Evolutionary conservation across 495 filamentous ascomycete genomes (phyloP).

Genomic region (Friedmanniomyces endolithicus): DNA sequence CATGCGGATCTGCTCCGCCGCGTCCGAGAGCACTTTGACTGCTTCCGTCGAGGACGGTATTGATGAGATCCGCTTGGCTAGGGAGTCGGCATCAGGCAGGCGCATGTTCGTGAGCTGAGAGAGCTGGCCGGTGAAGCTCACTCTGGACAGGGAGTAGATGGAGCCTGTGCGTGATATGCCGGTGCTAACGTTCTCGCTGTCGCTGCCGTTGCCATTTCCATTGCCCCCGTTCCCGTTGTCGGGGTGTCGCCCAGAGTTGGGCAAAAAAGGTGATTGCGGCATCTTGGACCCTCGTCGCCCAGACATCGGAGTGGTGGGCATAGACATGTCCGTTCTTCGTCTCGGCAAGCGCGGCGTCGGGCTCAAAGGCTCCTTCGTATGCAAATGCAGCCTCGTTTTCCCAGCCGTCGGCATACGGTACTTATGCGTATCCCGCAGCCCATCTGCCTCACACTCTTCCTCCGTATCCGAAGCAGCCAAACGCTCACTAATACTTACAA

Average conservation of each 20-base stretch:
- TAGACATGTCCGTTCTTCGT: not conserved
- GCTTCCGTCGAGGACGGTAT: constrained; percentile 73
- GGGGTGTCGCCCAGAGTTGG: not conserved
- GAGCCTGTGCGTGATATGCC: constrained; percentile 52
- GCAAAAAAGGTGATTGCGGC: not conserved
- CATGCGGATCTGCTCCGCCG: constrained; percentile 77
- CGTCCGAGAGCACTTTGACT: constrained; percentile 59
- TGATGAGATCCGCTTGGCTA: constrained; percentile 67
- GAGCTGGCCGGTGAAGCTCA: constrained; percentile 82
- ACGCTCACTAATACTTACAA: constrained; percentile 28
- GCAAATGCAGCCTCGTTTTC: constrained; percentile 44
- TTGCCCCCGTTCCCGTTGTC: constrained; percentile 19
- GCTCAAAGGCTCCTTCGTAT: constrained; percentile 40
- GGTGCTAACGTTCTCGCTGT: constrained; percentile 41
- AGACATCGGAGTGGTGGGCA: constrained; percentile 7
- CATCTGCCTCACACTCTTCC: constrained; percentile 22
- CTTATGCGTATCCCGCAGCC: constrained; percentile 47
- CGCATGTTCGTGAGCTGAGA: constrained; percentile 74
- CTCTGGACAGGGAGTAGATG: constrained; percentile 77
- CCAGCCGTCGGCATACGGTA: constrained; percentile 53
- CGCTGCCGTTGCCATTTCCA: constrained; percentile 35
- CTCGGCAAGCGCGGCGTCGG: constrained; percentile 21
- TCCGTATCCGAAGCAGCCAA: constrained; percentile 31
- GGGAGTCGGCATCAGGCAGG: constrained; percentile 66
- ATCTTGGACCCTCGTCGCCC: not conserved